phyloP scores from a whole-genome alignment of 345 rosid species.

The Rhodamnia rubescens region DNA sequence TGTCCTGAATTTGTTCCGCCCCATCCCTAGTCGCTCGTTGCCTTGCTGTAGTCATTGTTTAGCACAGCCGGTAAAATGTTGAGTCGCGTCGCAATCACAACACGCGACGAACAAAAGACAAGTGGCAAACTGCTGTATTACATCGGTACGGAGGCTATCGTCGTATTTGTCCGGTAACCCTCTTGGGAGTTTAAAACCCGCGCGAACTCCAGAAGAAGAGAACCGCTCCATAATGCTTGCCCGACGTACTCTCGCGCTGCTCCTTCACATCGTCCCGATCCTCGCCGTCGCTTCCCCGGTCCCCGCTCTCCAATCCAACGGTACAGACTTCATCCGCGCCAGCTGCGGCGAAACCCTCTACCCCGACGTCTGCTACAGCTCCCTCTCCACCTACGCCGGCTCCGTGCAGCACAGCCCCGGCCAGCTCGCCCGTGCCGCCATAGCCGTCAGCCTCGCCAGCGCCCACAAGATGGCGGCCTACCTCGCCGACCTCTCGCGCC shows the following conservation, averaged over 20 bases:
- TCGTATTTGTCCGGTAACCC: not conserved
- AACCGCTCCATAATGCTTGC: not conserved
- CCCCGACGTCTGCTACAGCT: slow-evolving; percentile 63
- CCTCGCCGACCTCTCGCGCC: slow-evolving; percentile 48
- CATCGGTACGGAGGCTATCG: not conserved
- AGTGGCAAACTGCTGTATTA: not conserved
- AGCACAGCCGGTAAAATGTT: too few species aligned
- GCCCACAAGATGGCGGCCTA: slow-evolving; percentile 30
- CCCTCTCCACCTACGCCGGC: slow-evolving; percentile 49
- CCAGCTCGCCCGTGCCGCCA: slow-evolving; percentile 49
- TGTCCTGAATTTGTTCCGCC: too few species aligned
- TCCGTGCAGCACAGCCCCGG: slow-evolving; percentile 40
- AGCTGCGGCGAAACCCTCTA: slow-evolving; percentile 69
- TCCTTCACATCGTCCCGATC: not conserved
- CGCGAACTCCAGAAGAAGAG: not conserved
- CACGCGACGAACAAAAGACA: not conserved
- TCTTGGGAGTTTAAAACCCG: not conserved
- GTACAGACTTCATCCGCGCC: slow-evolving; percentile 48
- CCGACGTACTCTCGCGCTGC: not conserved
- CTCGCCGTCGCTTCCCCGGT: not conserved
- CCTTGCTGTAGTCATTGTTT: too few species aligned
- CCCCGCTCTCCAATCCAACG: slow-evolving; percentile 5
- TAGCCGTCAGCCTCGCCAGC: slow-evolving; percentile 37
- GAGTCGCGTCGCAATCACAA: too few species aligned
- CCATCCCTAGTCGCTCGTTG: too few species aligned